Percentiles rank a stretch among this genome's conserved stretches.
phyloP scores from a whole-genome alignment of 2,329 filamentous ascomycete genomes.

The Talaromyces marneffei region DNA sequence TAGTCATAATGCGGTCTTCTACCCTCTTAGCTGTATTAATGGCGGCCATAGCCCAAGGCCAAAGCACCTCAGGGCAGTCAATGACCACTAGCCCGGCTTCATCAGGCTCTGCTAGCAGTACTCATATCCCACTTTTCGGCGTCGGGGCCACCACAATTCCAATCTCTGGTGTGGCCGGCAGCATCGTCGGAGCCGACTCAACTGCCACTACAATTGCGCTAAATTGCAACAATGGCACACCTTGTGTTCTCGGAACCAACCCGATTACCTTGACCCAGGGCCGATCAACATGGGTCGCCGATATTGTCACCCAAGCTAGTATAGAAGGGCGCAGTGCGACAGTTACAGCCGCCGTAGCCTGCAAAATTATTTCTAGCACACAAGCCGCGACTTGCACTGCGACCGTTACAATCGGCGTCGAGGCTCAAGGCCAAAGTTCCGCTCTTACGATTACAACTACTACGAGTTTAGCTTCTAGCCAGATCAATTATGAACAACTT shows the following conservation, averaged over 20 bases:
- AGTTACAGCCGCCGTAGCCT: constrained; percentile 14
- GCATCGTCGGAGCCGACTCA: constrained; percentile 17
- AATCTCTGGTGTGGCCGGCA: background rate
- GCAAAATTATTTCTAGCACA: constrained; percentile 18
- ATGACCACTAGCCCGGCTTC: background rate
- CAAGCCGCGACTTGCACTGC: constrained; percentile 16
- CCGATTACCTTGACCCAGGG: constrained; percentile 19
- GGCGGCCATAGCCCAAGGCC: background rate
- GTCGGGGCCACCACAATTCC: background rate
- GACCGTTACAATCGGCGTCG: constrained; percentile 1
- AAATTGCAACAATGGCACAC: constrained; percentile 7
- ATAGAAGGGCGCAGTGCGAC: constrained; percentile 5
- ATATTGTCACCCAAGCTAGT: constrained; percentile 13
- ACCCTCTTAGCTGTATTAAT: background rate
- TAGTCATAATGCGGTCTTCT: background rate
- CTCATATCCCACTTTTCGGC: background rate
- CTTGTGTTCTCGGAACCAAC: constrained; percentile 11
- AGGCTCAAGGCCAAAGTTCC: background rate
- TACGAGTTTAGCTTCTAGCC: background rate
- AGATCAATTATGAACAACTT: constrained; percentile 16
- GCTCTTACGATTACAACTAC: constrained; percentile 10
- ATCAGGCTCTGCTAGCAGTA: background rate
- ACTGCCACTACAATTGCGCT: constrained; percentile 19
- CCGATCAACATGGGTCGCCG: constrained; percentile 18
- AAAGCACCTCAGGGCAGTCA: background rate